Conservation (phyloP, 768 basidiomycete species). For the Boletus insuetus region DNA sequence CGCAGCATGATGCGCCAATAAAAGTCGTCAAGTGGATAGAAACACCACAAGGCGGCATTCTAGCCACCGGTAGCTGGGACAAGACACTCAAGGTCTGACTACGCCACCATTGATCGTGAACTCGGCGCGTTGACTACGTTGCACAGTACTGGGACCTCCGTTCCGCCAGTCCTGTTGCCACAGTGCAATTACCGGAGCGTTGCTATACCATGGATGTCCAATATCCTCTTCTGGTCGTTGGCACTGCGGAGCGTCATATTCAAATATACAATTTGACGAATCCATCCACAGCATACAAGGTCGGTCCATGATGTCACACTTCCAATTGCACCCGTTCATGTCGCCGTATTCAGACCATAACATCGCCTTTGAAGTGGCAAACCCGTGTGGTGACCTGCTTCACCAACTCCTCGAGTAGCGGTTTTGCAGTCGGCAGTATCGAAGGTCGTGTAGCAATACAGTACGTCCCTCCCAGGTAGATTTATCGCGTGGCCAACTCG, state of each 20-base stretch:
- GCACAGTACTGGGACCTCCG: slow-evolving; percentile 91
- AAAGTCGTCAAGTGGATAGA: slow-evolving; percentile 82
- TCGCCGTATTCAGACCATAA: slow-evolving; percentile 53
- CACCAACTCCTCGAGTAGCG: slow-evolving; percentile 59
- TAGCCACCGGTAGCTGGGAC: slow-evolving; percentile 97
- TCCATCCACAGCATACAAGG: slow-evolving; percentile 78
- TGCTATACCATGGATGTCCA: slow-evolving; percentile 86
- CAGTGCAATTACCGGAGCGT: slow-evolving; percentile 82
- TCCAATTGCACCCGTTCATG: not conserved
- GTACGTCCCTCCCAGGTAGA: slow-evolving; percentile 47
- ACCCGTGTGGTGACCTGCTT: slow-evolving; percentile 85
- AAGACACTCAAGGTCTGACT: slow-evolving; percentile 82
- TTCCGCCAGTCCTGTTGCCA: slow-evolving; percentile 68
- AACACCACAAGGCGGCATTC: slow-evolving; percentile 66
- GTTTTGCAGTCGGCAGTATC: slow-evolving; percentile 82
- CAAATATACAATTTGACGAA: slow-evolving; percentile 85
- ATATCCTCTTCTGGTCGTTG: slow-evolving; percentile 85
- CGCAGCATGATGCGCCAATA: slow-evolving; percentile 87
- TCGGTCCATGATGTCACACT: slow-evolving; percentile 27
- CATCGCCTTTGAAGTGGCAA: slow-evolving; percentile 92
- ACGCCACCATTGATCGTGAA: not conserved
- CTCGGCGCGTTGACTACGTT: not conserved
- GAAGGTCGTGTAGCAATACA: slow-evolving; percentile 95
- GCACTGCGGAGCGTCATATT: slow-evolving; percentile 89
- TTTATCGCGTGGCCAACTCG: not conserved